These are phyloP conservation scores for Penicillium sumatraense DNA, from an alignment of 2,329 filamentous ascomycete genomes.

Conservation along the genomic window DNA sequence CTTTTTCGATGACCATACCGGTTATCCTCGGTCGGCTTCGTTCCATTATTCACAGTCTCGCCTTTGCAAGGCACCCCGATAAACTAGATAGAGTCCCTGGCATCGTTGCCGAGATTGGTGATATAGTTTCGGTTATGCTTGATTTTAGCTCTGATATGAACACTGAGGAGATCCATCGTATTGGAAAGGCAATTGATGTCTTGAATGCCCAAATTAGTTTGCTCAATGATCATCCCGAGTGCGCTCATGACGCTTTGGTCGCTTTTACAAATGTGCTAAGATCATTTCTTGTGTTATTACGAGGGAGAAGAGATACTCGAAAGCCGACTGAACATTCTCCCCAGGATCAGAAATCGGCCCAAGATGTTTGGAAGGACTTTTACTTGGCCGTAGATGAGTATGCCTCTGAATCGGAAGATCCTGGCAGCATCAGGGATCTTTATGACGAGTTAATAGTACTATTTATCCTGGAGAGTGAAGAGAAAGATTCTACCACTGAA, in stretches of 20 bases:
- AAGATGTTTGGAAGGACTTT: neutral
- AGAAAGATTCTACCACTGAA: neutral
- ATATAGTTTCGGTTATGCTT: neutral
- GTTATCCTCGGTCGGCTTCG: neutral
- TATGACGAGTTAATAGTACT: neutral
- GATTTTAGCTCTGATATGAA: neutral
- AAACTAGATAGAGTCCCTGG: neutral
- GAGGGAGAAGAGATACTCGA: neutral
- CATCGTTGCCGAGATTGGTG: neutral
- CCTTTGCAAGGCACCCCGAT: neutral
- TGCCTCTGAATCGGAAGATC: neutral
- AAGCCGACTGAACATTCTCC: neutral
- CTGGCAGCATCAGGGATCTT: neutral
- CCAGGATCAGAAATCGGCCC: neutral
- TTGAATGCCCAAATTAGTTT: neutral
- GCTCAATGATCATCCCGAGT: neutral
- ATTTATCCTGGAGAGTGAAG: neutral
- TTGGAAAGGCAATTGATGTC: neutral
- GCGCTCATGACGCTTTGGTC: neutral
- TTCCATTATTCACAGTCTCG: neutral
- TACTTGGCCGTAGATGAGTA: neutral
- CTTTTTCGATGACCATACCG: neutral
- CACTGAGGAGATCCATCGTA: neutral
- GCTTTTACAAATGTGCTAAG: neutral
- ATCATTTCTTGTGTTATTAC: neutral